phyloP scores from a whole-genome alignment of 2,329 filamentous ascomycete species.

The Hymenoscyphus fructigenus region DNA sequence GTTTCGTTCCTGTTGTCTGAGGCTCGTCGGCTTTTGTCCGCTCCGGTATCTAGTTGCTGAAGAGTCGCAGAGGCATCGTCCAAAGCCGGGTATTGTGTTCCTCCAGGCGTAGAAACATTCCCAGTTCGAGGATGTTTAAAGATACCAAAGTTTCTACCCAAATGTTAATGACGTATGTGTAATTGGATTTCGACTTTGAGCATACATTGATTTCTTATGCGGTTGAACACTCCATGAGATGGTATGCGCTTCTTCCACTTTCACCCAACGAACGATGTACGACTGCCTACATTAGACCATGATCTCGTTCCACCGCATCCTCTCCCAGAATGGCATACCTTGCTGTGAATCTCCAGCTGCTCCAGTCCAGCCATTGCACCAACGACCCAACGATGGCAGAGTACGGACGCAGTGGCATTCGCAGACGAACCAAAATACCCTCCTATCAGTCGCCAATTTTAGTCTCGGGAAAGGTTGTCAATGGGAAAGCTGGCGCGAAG shows the following conservation, averaged over 20 bases:
- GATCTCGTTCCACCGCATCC: conserved; percentile 7
- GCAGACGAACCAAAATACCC: conserved; percentile 6
- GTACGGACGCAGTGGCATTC: conserved; percentile 14
- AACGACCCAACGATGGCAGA: conserved; percentile 55
- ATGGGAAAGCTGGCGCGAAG: not conserved
- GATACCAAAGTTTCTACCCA: conserved; percentile 81
- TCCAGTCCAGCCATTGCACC: conserved; percentile 87
- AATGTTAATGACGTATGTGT: conserved; percentile 22
- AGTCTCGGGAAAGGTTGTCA: not conserved
- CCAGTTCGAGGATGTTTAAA: conserved; percentile 86
- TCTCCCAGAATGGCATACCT: conserved; percentile 55
- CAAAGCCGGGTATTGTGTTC: conserved; percentile 18
- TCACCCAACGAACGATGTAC: conserved; percentile 97
- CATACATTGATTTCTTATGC: conserved; percentile 91
- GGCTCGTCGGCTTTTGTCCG: conserved; percentile 32
- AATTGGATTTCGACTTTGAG: not conserved
- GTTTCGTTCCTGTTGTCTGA: conserved; percentile 55
- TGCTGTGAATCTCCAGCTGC: conserved; percentile 95
- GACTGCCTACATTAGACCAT: conserved; percentile 57
- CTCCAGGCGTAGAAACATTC: conserved; percentile 24
- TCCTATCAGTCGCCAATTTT: conserved; percentile 7
- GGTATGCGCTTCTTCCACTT: conserved; percentile 84
- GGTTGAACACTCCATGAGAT: conserved; percentile 98
- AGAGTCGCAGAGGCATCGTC: conserved; percentile 29
- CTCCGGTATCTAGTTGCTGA: conserved; percentile 27